phyloP scores from a whole-genome alignment of 2,329 filamentous ascomycete genomes.

The Periconia sp. region DNA sequence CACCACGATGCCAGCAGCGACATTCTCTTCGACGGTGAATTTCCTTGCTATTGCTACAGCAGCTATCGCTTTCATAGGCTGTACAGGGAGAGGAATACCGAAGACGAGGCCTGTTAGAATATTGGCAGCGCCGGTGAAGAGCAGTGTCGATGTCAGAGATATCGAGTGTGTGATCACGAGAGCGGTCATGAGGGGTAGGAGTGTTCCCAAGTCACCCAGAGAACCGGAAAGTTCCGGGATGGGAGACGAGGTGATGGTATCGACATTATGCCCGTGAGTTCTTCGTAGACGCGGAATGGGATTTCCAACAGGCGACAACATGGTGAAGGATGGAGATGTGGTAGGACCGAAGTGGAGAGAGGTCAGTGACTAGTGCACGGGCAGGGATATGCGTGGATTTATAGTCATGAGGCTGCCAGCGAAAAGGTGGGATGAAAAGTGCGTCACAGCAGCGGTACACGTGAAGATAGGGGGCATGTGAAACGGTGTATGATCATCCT shows the following conservation, averaged over 20 bases:
- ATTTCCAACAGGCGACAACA: constrained; percentile 21
- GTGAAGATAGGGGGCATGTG: background rate
- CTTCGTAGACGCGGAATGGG: constrained; percentile 32
- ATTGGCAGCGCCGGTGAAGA: constrained; percentile 88
- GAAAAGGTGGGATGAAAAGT: constrained; percentile 4
- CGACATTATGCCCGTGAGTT: constrained; percentile 53
- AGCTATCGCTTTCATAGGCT: constrained; percentile 89
- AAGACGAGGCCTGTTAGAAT: constrained; percentile 79
- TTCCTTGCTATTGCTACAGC: constrained; percentile 77
- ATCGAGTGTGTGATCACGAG: constrained; percentile 78
- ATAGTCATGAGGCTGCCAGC: background rate
- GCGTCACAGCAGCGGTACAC: constrained; percentile 6
- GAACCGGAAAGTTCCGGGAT: constrained; percentile 84
- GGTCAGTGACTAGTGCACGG: background rate
- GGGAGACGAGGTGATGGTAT: constrained; percentile 58
- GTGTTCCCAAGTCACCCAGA: constrained; percentile 84
- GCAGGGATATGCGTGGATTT: background rate
- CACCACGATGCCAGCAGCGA: constrained; percentile 83
- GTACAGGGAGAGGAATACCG: constrained; percentile 86
- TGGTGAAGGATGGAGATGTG: constrained; percentile 3
- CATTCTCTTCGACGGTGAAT: constrained; percentile 69
- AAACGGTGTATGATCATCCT: background rate
- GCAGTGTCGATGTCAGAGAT: constrained; percentile 77
- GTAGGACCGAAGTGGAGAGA: background rate
- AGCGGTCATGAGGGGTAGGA: constrained; percentile 86